These are phyloP conservation scores for Guyanaporus albipodus DNA, from an alignment of 768 basidiomycete species.

Conservation along the genomic window DNA sequence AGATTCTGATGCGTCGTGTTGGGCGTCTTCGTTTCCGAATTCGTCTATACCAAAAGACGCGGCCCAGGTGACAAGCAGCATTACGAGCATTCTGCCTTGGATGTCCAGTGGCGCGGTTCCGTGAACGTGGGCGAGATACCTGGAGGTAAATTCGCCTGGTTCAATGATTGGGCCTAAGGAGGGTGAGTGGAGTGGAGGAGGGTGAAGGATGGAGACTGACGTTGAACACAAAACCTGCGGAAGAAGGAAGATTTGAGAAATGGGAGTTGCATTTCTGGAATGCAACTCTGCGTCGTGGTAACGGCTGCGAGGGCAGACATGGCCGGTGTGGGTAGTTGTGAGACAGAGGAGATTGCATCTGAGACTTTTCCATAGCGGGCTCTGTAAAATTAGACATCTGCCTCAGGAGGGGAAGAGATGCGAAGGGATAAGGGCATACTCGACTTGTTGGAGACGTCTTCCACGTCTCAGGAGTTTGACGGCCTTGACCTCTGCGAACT, in stretches of 20 bases:
- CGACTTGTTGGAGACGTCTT: conserved; percentile 77
- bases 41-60: conserved; percentile 86
- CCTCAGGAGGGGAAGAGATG: neutral
- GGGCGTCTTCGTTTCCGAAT: conserved; percentile 49
- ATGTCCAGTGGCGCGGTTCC: conserved; percentile 60
- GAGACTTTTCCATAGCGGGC: conserved; percentile 75
- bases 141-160: conserved; percentile 69
- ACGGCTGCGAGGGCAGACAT: conserved; percentile 5
- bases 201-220: conserved; percentile 41
- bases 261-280: conserved; percentile 68
- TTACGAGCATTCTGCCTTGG: conserved; percentile 72
- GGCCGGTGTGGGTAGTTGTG: conserved; percentile 20
- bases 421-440: conserved; percentile 47
- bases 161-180: conserved; percentile 80
- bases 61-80: conserved; percentile 85
- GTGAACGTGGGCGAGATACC: conserved; percentile 64
- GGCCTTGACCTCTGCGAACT: conserved; percentile 87
- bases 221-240: conserved; percentile 77
- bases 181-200: conserved; percentile 5
- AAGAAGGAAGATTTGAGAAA: conserved; percentile 89
- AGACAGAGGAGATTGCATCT: conserved; percentile 25
- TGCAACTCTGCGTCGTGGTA: conserved; percentile 35
- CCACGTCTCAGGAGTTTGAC: conserved; percentile 81
- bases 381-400: conserved; percentile 35
- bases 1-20: conserved; percentile 3